Conservation (phyloP, 495 filamentous ascomycete genomes). For the Trichocladium uniseriatum region DNA sequence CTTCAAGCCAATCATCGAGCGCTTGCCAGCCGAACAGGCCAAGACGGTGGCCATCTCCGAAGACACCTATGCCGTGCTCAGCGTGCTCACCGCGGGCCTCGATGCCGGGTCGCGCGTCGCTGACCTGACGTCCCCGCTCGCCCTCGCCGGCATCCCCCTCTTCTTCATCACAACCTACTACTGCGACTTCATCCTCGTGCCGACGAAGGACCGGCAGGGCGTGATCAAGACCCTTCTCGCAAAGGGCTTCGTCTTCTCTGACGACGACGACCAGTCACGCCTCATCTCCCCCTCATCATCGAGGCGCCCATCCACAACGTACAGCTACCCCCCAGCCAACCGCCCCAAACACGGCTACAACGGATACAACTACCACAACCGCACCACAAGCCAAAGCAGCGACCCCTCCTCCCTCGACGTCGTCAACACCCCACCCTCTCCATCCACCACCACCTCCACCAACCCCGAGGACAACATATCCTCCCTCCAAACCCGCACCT, state of each 20-base stretch:
- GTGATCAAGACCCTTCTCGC: constrained; percentile 71
- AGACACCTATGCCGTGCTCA: constrained; percentile 80
- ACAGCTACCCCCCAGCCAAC: constrained; percentile 36
- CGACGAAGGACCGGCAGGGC: constrained; percentile 55
- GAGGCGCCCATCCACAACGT: constrained; percentile 28
- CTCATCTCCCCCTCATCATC: constrained; percentile 52
- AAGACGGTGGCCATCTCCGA: constrained; percentile 60
- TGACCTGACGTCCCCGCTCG: constrained; percentile 83
- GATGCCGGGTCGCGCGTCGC: constrained; percentile 91
- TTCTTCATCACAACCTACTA: constrained; percentile 99
- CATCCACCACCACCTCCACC: constrained; percentile 67
- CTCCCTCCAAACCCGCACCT: constrained; percentile 78
- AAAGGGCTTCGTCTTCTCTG: constrained; percentile 70
- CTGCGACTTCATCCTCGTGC: constrained; percentile 92
- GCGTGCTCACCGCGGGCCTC: constrained; percentile 77
- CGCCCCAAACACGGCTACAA: constrained; percentile 47
- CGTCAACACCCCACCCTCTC: constrained; percentile 23
- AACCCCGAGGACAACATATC: constrained; percentile 60
- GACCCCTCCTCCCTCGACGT: background rate
- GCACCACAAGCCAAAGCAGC: constrained; percentile 30
- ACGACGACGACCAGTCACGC: constrained; percentile 50
- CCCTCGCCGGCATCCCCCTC: constrained; percentile 86
- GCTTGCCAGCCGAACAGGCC: constrained; percentile 35
- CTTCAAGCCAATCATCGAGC: constrained; percentile 60
- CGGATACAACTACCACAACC: constrained; percentile 40